Evolutionary conservation across 2,329 filamentous ascomycete species (phyloP).

Genomic region (Xylariales sp.): DNA sequence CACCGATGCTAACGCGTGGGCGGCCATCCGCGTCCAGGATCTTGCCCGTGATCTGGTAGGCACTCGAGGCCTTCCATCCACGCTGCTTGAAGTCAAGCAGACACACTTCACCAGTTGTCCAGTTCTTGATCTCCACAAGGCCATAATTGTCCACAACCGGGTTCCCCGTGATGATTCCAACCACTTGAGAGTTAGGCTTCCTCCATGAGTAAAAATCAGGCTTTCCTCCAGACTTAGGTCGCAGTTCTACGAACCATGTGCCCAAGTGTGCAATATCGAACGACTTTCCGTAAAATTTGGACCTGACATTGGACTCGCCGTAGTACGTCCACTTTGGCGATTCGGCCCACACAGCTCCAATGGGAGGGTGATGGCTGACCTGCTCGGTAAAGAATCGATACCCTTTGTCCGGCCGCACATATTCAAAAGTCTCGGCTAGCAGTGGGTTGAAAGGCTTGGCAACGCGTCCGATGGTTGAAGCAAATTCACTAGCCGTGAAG

Average conservation of each 20-base stretch:
- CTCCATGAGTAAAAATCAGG: constrained; percentile 97
- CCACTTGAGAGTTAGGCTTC: constrained; percentile 95
- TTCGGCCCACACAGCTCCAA: constrained; percentile 91
- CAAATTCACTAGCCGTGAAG: constrained; percentile 94
- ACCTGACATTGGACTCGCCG: constrained; percentile 91
- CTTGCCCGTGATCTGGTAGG: constrained; percentile 84
- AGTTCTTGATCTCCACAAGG: constrained; percentile 95
- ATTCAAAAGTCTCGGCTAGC: constrained; percentile 94
- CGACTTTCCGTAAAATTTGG: constrained; percentile 95
- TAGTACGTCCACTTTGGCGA: constrained; percentile 95
- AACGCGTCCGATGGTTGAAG: constrained; percentile 92
- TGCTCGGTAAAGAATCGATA: constrained; percentile 99
- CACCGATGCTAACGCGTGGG: constrained; percentile 84
- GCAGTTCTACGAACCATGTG: constrained; percentile 90
- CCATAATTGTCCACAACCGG: constrained; percentile 98
- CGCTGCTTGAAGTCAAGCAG: constrained; percentile 89
- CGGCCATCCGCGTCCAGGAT: constrained; percentile 75
- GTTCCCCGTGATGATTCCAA: constrained; percentile 95
- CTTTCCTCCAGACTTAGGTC: constrained; percentile 68
- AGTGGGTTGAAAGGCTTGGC: constrained; percentile 98
- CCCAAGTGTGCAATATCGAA: constrained; percentile 96
- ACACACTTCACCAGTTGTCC: constrained; percentile 90
- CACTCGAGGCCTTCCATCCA: constrained; percentile 91
- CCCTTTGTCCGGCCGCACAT: constrained; percentile 90
- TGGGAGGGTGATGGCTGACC: constrained; percentile 93